Percentiles rank a stretch among this genome's conserved stretches.
Conservation (phyloP, 768 basidiomycete genomes). For the Lentinula guzmanii region DNA sequence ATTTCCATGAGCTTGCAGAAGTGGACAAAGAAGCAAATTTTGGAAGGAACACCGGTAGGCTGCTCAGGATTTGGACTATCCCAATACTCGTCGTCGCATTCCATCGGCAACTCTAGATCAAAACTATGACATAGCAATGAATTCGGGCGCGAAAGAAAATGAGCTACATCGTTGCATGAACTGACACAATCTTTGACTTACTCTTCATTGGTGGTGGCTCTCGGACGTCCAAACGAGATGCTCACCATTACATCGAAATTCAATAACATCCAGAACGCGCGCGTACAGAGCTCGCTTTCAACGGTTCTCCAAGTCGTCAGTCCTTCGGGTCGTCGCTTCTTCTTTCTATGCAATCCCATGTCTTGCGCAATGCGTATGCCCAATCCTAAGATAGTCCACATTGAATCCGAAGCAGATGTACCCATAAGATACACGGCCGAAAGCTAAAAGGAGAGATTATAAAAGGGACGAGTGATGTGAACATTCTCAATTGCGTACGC, state of each 20-base stretch:
- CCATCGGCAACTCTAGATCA: conserved; percentile 60
- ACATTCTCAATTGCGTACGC: conserved; percentile 37
- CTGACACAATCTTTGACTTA: conserved; percentile 29
- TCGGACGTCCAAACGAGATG: conserved; percentile 56
- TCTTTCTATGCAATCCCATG: conserved; percentile 22
- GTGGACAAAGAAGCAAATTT: conserved; percentile 45
- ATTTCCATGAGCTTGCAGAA: conserved; percentile 58
- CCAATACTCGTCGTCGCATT: conserved; percentile 47
- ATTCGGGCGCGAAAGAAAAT: not conserved
- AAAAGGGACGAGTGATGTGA: conserved; percentile 15
- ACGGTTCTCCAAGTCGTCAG: conserved; percentile 20
- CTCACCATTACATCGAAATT: conserved; percentile 32
- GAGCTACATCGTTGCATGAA: not conserved
- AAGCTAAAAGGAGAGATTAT: conserved; percentile 18
- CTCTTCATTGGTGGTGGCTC: conserved; percentile 69
- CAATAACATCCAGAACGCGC: conserved; percentile 39
- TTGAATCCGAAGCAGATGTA: conserved; percentile 28
- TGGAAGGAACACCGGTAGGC: conserved; percentile 42
- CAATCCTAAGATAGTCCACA: conserved; percentile 39
- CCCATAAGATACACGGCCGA: conserved; percentile 26
- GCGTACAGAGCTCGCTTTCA: conserved; percentile 59
- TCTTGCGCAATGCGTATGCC: conserved; percentile 46
- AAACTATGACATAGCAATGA: conserved; percentile 40
- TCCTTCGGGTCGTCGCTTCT: conserved; percentile 10
- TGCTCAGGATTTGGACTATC: conserved; percentile 39